Evolutionary conservation across 108 stramenopile genomes (phyloP).

Genomic region (Fistulifera pelliculosa): DNA sequence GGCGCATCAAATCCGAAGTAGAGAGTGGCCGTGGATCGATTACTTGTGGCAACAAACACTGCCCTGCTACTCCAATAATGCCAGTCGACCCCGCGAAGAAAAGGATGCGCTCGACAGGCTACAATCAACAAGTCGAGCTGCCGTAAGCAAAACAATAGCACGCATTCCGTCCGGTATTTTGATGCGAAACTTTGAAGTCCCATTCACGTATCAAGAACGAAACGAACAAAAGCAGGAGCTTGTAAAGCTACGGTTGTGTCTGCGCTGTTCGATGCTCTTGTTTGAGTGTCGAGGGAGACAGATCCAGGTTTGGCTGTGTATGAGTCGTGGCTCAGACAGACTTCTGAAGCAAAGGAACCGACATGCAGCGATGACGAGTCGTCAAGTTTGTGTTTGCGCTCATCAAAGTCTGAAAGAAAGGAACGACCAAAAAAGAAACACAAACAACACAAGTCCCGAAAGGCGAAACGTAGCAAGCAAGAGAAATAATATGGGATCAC

Average conservation of each 20-base stretch:
- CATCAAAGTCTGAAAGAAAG: too few species aligned
- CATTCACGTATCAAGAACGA: constrained; percentile 55
- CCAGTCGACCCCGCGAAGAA: not conserved
- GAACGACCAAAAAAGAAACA: too few species aligned
- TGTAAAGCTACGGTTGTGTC: constrained; percentile 58
- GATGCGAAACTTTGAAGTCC: constrained; percentile 45
- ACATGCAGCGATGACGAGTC: too few species aligned
- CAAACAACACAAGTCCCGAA: too few species aligned
- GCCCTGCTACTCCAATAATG: constrained; percentile 19
- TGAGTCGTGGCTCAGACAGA: not conserved
- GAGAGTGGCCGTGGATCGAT: constrained; percentile 43
- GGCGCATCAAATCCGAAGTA: constrained; percentile 71
- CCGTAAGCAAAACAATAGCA: not conserved
- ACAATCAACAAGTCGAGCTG: too few species aligned
- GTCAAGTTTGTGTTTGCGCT: too few species aligned
- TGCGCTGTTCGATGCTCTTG: constrained; percentile 48
- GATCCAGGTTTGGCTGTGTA: constrained; percentile 1
- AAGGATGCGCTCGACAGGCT: too few species aligned
- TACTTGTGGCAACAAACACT: constrained; percentile 70
- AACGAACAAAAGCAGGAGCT: constrained; percentile 42
- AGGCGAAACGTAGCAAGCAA: too few species aligned
- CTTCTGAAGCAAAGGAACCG: too few species aligned
- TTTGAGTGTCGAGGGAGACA: constrained; percentile 10
- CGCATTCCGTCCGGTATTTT: constrained; percentile 13
- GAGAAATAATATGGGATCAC: too few species aligned